phyloP scores from a whole-genome alignment of 805 yeast genomes.

The Candida methanosorbosa region DNA sequence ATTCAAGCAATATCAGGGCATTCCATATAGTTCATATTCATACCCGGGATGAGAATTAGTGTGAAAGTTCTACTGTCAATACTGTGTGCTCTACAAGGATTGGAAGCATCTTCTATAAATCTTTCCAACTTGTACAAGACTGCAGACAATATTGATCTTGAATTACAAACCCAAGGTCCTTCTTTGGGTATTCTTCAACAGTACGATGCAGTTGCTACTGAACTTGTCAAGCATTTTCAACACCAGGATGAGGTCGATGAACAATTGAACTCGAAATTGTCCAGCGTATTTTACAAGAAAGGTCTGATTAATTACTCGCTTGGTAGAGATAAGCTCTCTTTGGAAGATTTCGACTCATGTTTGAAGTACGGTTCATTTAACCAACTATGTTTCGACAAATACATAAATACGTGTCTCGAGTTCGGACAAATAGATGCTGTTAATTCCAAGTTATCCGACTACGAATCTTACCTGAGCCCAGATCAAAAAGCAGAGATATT shows the following conservation, averaged over 20 bases:
- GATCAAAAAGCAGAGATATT: constrained; percentile 1
- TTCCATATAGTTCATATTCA: too few relatives aligned
- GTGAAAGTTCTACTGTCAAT: too few relatives aligned
- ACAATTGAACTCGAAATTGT: constrained; percentile 13
- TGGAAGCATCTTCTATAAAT: too few relatives aligned
- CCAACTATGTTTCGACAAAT: constrained; percentile 40
- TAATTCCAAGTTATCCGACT: constrained; percentile 7
- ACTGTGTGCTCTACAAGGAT: too few relatives aligned
- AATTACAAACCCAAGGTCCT: constrained; percentile 18
- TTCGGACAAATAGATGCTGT: constrained; percentile 41
- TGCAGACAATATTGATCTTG: constrained; percentile 5
- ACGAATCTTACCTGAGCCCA: constrained; percentile 6
- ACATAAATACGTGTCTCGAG: constrained; percentile 40
- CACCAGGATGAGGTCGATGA: constrained; percentile 6
- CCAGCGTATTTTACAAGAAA: constrained; percentile 46
- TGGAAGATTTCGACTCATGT: constrained; percentile 41
- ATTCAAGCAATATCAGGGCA: too few relatives aligned
- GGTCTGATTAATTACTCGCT: constrained; percentile 54
- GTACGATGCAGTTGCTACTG: constrained; percentile 17
- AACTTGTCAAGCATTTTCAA: constrained; percentile 5
- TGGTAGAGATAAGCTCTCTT: constrained; percentile 45
- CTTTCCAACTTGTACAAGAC: too few relatives aligned
- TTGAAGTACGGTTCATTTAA: constrained; percentile 29
- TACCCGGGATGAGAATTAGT: too few relatives aligned
- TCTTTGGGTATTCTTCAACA: constrained; percentile 20